phyloP scores from a whole-genome alignment of 1,284 basidiomycete species.

The Jaminaea rosea region DNA sequence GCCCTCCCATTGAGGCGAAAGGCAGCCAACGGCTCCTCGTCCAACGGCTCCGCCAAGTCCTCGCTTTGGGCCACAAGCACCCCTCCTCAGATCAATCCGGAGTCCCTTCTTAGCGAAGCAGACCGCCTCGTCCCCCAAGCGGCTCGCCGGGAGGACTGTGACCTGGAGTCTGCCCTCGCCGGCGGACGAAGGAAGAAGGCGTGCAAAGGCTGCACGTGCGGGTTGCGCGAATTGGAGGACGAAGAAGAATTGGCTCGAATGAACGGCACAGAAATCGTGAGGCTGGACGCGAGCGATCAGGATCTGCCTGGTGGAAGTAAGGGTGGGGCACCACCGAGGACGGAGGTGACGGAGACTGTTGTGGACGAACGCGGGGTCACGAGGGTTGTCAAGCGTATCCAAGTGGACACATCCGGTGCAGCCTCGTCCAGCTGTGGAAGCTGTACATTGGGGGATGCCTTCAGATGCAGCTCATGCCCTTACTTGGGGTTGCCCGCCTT shows the following conservation, averaged over 20 bases:
- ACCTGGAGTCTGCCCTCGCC: conserved; percentile 26
- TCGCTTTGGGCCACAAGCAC: conserved; percentile 38
- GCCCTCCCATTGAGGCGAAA: conserved; percentile 29
- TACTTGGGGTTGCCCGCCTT: conserved; percentile 88
- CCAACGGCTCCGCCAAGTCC: conserved; percentile 22
- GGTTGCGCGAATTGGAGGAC: conserved; percentile 42
- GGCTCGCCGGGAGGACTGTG: conserved; percentile 40
- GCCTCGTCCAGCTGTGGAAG: conserved; percentile 87
- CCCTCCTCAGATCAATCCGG: conserved; percentile 23
- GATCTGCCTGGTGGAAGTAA: conserved; percentile 23
- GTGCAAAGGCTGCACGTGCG: conserved; percentile 46
- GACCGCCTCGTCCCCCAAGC: conserved; percentile 28
- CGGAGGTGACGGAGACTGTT: conserved; percentile 34
- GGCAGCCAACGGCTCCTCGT: conserved; percentile 6
- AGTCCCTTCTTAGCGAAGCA: conserved; percentile 25
- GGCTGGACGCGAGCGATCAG: conserved; percentile 35
- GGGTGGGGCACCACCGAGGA: conserved; percentile 8
- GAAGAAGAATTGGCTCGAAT: conserved; percentile 24
- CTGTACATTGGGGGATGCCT: conserved; percentile 96
- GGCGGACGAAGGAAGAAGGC: conserved; percentile 37
- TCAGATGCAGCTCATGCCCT: conserved; percentile 88
- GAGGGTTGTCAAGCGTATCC: conserved; percentile 41
- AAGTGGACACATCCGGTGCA: conserved; percentile 45
- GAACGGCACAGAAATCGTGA: conserved; percentile 19
- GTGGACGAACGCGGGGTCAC: conserved; percentile 37